A percentile compares a stretch with the other conserved stretches of the same genome.
These are phyloP conservation scores for Candida tibetensis DNA, from an alignment of 805 yeast genomes.

Conservation along the genomic window DNA sequence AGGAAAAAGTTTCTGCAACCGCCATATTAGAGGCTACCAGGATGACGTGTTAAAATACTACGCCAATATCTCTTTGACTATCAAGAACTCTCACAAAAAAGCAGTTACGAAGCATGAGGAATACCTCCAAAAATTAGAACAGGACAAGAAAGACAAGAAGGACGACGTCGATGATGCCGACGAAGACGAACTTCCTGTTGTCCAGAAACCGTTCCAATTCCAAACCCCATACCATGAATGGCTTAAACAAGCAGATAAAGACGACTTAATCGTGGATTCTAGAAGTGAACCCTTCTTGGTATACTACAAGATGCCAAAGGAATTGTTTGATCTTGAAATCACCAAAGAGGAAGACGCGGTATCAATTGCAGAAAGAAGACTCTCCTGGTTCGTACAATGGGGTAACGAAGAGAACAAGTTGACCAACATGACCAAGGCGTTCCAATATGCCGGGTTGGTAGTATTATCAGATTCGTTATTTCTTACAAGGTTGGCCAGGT, in stretches of 20 bases:
- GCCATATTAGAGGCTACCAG: constrained; percentile 28
- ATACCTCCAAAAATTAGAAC: not conserved
- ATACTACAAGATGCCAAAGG: constrained; percentile 29
- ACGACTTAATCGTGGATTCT: constrained; percentile 13
- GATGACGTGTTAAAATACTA: constrained; percentile 23
- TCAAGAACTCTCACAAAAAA: constrained; percentile 24
- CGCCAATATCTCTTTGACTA: constrained; percentile 35
- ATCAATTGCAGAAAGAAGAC: constrained; percentile 23
- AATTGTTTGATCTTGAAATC: constrained; percentile 29
- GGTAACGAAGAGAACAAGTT: constrained; percentile 19
- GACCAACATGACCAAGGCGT: constrained; percentile 13
- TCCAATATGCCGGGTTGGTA: constrained; percentile 54
- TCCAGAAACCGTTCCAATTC: constrained; percentile 31
- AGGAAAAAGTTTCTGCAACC: constrained; percentile 37
- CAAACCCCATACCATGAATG: constrained; percentile 33
- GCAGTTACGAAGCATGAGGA: constrained; percentile 22
- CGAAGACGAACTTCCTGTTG: constrained; percentile 16
- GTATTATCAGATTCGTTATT: constrained; percentile 58
- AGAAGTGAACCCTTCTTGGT: constrained; percentile 14
- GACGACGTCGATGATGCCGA: constrained; percentile 27
- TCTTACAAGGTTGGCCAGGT: constrained; percentile 50
- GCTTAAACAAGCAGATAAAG: constrained; percentile 19
- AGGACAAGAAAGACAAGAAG: constrained; percentile 10
- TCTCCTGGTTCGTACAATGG: constrained; percentile 26
- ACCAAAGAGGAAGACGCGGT: constrained; percentile 23